These are phyloP conservation scores for Rossbeevera mucosa DNA, from an alignment of 768 basidiomycete genomes.

Conservation along the genomic window DNA sequence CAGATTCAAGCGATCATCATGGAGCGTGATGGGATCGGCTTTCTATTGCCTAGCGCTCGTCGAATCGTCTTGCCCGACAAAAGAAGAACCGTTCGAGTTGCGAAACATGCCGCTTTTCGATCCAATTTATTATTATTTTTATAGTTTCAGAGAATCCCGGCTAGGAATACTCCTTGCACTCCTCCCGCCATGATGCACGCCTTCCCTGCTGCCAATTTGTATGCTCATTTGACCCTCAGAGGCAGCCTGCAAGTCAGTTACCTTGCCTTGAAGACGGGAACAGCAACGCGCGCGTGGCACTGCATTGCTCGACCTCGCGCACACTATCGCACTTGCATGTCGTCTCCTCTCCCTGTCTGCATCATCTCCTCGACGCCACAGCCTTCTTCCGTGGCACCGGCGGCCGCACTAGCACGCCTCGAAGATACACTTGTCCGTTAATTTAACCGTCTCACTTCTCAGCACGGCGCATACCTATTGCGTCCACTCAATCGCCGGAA, in stretches of 20 bases:
- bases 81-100: constrained; percentile 6
- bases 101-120: constrained; percentile 20
- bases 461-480: constrained; percentile 12
- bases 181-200: constrained; percentile 22
- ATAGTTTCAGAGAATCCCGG: constrained; percentile 28
- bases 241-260: neutral
- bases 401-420: constrained; percentile 3
- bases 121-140: constrained; percentile 29
- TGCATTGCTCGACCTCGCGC: neutral
- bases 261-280: constrained; percentile 3
- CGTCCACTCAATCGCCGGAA: constrained; percentile 24
- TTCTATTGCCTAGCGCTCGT: neutral
- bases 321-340: constrained; percentile 8
- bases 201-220: constrained; percentile 6
- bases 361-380: neutral
- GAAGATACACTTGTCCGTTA: constrained; percentile 14
- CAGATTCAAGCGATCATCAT: neutral
- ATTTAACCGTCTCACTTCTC: constrained; percentile 20
- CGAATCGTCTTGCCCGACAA: neutral
- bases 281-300: constrained; percentile 1
- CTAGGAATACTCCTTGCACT: constrained; percentile 27
- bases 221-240: constrained; percentile 9
- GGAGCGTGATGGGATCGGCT: neutral
- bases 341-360: constrained; percentile 1
- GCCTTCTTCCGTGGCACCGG: neutral